phyloP scores from a whole-genome alignment of 306 rosid genomes.

The Carpinus viminea region DNA sequence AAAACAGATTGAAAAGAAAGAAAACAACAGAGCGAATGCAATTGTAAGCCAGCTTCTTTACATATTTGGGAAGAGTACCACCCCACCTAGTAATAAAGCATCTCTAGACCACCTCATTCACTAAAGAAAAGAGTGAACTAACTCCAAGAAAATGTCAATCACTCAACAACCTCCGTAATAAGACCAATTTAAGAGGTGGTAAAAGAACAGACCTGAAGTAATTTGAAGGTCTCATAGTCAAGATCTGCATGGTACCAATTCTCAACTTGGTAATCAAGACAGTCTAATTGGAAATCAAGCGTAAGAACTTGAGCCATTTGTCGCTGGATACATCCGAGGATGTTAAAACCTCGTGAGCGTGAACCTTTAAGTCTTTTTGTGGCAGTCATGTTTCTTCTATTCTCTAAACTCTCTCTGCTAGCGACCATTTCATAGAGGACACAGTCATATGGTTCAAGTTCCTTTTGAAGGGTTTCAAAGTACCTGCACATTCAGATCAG shows the following conservation, averaged over 20 bases:
- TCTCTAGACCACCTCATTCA: not conserved
- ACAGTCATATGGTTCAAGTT: conserved; percentile 84
- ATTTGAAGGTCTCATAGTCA: conserved; percentile 85
- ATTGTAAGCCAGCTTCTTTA: not conserved
- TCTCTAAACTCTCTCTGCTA: conserved; percentile 79
- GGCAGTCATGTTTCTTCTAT: conserved; percentile 51
- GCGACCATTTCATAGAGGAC: conserved; percentile 97
- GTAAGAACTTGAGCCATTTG: conserved; percentile 83
- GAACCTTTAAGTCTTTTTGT: conserved; percentile 53
- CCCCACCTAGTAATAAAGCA: not conserved
- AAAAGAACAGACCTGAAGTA: conserved; percentile 70
- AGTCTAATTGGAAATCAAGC: conserved; percentile 89
- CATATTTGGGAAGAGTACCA: not conserved
- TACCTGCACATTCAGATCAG: conserved; percentile 53
- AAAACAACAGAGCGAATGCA: not conserved
- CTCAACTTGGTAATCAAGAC: conserved; percentile 67
- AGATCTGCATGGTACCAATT: conserved; percentile 97
- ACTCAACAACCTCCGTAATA: not conserved
- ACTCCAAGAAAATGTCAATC: not conserved
- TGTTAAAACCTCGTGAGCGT: conserved; percentile 64
- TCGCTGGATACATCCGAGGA: conserved; percentile 86
- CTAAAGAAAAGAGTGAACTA: not conserved
- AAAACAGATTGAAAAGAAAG: not conserved
- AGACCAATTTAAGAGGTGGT: conserved; percentile 6
- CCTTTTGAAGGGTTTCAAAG: conserved; percentile 78